Evolutionary conservation across 2,329 filamentous ascomycete genomes (phyloP).

Genomic region (Camillea tinctor): DNA sequence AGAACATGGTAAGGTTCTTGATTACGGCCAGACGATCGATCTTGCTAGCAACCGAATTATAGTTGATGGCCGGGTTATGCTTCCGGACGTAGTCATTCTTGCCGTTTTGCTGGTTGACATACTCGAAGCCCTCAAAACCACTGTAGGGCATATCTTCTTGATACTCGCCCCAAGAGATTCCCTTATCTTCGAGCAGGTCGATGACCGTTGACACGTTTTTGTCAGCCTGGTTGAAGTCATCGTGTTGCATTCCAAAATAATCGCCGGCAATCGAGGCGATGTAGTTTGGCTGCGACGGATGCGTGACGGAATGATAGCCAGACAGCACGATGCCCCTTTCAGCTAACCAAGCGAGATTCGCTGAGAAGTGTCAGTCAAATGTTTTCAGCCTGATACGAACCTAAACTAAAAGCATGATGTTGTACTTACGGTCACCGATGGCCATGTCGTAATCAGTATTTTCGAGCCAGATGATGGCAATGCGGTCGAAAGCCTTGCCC

Average conservation of each 20-base stretch:
- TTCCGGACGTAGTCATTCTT: conserved; percentile 80
- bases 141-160: conserved; percentile 76
- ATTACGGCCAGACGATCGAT: conserved; percentile 62
- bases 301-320: conserved; percentile 62
- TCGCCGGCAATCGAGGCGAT: conserved; percentile 66
- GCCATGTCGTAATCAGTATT: conserved; percentile 70
- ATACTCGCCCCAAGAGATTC: conserved; percentile 70
- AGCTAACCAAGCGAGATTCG: conserved; percentile 58
- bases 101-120: conserved; percentile 62
- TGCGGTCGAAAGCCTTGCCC: conserved; percentile 71
- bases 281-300: conserved; percentile 77
- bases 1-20: conserved; percentile 72
- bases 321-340: conserved; percentile 61
- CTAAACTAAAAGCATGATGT: conserved; percentile 23
- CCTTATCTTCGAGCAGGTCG: conserved; percentile 65
- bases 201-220: conserved; percentile 64
- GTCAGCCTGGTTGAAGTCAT: conserved; percentile 59
- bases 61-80: conserved; percentile 69
- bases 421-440: conserved; percentile 57
- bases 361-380: conserved; percentile 22
- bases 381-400: not conserved
- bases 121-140: conserved; percentile 66
- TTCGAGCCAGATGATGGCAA: conserved; percentile 74
- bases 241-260: conserved; percentile 71
- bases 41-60: conserved; percentile 61